These are phyloP conservation scores for Manihot esculenta DNA, from an alignment of 441 rosid species.

Conservation along the genomic window DNA sequence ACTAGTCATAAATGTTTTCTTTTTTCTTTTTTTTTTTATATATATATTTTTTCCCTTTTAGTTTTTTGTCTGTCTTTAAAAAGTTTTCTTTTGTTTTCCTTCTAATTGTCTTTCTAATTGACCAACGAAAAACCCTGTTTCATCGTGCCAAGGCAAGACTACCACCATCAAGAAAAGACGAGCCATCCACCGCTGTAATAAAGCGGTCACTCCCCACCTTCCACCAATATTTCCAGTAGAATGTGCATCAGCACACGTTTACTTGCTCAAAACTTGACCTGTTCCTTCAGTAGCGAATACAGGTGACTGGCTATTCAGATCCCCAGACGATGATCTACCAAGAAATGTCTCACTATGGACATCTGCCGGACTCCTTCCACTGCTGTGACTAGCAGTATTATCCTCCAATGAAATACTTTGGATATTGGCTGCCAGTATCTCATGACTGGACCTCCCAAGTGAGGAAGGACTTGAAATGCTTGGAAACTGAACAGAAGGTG, in stretches of 20 bases:
- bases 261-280: constrained; percentile 22
- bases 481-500: constrained; percentile 32
- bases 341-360: constrained; percentile 22
- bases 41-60: neutral
- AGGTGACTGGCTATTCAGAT: constrained; percentile 33
- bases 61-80: neutral
- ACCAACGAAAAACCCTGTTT: constrained; percentile 13
- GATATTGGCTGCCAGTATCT: constrained; percentile 34
- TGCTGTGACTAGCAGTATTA: constrained; percentile 27
- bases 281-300: constrained; percentile 25
- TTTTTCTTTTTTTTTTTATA: neutral
- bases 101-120: constrained; percentile 23
- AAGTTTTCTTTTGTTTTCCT: constrained; percentile 18
- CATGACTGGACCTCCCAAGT: constrained; percentile 31
- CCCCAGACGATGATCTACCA: constrained; percentile 35
- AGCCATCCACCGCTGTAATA: constrained; percentile 21
- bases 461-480: constrained; percentile 31
- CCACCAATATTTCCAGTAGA: constrained; percentile 16
- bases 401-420: constrained; percentile 46
- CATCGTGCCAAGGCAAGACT: constrained; percentile 19
- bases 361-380: constrained; percentile 30
- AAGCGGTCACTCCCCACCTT: constrained; percentile 24
- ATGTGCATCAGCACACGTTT: constrained; percentile 20
- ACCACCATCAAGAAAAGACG: constrained; percentile 21
- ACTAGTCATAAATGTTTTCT: constrained; percentile 6